Evolutionary conservation across 495 filamentous ascomycete genomes (phyloP), one percentile per base, ranked within the genome.

Genomic region (Amphirosellinia nigrospora): DNA sequence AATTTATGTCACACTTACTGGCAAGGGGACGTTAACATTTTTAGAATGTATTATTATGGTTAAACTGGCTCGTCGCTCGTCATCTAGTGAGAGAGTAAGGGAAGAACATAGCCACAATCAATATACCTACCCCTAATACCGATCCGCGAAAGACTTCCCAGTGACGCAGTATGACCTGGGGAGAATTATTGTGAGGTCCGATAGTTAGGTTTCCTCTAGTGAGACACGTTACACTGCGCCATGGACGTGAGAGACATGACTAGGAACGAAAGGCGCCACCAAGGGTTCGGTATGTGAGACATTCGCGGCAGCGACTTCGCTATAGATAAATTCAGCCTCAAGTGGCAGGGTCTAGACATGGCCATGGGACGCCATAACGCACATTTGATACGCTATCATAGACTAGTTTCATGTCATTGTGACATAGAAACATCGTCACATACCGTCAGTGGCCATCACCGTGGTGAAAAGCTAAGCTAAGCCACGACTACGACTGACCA

Each of bases 141-240:
- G 23, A 60, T 45, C 56, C 28, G 9, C 7, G 56, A 16, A 21
- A 52, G 32, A 69, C 16, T 50, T 23, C 52, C 38, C 26, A 32
- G 46, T 43, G 48, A 55, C 8, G 59, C 41, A 28, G 13, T 68
- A 45, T 68, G 43, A 38, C 52, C 13, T 43, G 13, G 13, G 23
- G 30, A 10, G 10, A 32, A 59, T 48, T 16, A 34, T 34, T 10
- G 6, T 4, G 34, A 26, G 53, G 6, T 36, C 19, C 10, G 28
- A 9, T 53, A 16, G 39, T 38, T 34, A 39, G 0, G 34, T 13
- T 46, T 53, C 16, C 32, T 23, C n/a, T 11, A 53, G 34, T 46
- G 43, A 62, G 66, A 62, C 45, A 32, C 58, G 43, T 69, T 62
- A 15, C 34, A 69, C 66, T 7, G 28, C 55, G 2, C 46, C 36